Evolutionary conservation across 306 rosid species (phyloP).

Genomic region (Lathyrus oleraceus): DNA sequence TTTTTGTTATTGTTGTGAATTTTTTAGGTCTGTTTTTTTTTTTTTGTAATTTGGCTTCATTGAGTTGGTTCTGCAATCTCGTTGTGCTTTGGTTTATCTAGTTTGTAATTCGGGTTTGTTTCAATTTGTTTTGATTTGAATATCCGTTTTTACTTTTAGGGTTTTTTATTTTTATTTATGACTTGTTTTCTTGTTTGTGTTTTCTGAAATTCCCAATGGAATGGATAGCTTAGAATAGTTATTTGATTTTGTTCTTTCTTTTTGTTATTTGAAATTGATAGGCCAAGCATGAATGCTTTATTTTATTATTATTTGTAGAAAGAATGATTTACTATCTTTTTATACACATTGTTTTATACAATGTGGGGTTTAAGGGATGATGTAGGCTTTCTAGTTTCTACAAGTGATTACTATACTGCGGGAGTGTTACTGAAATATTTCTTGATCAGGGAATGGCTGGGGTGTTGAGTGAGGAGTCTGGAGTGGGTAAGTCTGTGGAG

Average conservation of each 20-base stretch:
- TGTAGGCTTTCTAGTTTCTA: neutral
- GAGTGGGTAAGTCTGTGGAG: slow-evolving; percentile 70
- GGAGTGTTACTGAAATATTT: slow-evolving; percentile 46
- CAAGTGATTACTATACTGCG: slow-evolving; percentile 37
- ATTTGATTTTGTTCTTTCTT: slow-evolving; percentile 22
- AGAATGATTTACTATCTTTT: neutral
- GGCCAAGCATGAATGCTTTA: neutral
- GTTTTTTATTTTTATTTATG: slow-evolving; percentile 43
- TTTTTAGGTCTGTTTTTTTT: slow-evolving; percentile 30
- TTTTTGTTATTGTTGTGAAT: slow-evolving; percentile 29
- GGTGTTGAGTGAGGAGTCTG: slow-evolving; percentile 72
- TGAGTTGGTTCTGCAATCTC: slow-evolving; percentile 39
- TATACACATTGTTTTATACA: no score
- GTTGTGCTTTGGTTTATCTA: slow-evolving; percentile 25
- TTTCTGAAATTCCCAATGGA: slow-evolving; percentile 15
- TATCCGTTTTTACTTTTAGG: slow-evolving; percentile 30
- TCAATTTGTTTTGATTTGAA: slow-evolving; percentile 31
- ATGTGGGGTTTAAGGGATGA: slow-evolving; percentile 39
- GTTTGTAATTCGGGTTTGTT: slow-evolving; percentile 15
- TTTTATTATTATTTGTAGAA: slow-evolving; percentile 1
- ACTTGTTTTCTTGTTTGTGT: slow-evolving; percentile 38
- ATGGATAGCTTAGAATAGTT: slow-evolving; percentile 5
- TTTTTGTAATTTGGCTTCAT: slow-evolving; percentile 35
- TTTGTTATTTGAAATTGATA: slow-evolving; percentile 6
- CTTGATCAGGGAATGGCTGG: slow-evolving; percentile 78